Evolutionary conservation across 2,329 filamentous ascomycete species (phyloP).

Genomic region (Cryoendolithus antarcticus): DNA sequence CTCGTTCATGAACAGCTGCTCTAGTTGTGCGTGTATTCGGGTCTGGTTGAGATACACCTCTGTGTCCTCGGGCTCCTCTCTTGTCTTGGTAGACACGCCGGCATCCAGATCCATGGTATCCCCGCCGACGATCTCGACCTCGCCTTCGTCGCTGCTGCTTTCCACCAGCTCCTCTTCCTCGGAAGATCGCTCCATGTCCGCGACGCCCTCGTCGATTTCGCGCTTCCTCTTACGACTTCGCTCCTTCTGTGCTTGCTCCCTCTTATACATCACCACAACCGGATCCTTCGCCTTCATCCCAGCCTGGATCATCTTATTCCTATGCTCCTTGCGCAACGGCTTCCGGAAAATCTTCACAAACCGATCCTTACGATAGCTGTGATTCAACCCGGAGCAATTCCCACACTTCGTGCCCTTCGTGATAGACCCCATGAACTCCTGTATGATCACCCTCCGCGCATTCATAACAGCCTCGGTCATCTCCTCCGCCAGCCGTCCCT

Average conservation of each 20-base stretch:
- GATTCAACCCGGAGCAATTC: constrained; percentile 58
- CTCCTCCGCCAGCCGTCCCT: constrained; percentile 37
- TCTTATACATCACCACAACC: constrained; percentile 45
- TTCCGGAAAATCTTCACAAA: constrained; percentile 92
- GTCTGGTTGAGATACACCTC: constrained; percentile 72
- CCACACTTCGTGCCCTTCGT: constrained; percentile 57
- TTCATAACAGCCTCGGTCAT: constrained; percentile 80
- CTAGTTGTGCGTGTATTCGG: constrained; percentile 70
- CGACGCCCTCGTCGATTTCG: constrained; percentile 56
- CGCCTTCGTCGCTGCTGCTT: constrained; percentile 12
- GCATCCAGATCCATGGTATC: constrained; percentile 40
- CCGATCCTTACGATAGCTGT: constrained; percentile 75
- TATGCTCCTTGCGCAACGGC: constrained; percentile 60
- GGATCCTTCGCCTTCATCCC: constrained; percentile 60
- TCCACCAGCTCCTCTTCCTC: constrained; percentile 22
- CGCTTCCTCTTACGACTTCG: constrained; percentile 32
- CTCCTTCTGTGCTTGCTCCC: constrained; percentile 27
- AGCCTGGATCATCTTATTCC: constrained; percentile 59
- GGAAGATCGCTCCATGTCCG: constrained; percentile 47
- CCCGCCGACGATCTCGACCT: constrained; percentile 31
- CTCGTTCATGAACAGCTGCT: constrained; percentile 75
- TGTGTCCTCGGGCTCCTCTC: constrained; percentile 28
- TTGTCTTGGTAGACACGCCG: constrained; percentile 22
- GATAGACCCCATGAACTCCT: constrained; percentile 68
- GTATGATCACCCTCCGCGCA: constrained; percentile 61